Conservation (phyloP, 2,329 filamentous ascomycete species). For the Stagonosporopsis vannaccii region DNA sequence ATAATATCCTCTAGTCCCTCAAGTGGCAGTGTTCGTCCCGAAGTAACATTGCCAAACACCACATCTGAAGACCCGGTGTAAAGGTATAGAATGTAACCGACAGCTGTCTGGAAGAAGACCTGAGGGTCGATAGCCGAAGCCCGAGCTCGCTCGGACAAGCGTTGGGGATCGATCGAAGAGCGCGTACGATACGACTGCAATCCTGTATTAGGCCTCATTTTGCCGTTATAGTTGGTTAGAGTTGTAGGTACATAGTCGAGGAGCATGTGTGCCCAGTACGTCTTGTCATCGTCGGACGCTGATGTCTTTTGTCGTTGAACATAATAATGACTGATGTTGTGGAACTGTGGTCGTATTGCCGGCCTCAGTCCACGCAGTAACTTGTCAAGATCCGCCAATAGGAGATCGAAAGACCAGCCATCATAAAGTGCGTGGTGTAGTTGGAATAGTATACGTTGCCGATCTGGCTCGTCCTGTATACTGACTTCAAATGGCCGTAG, state of each 20-base stretch:
- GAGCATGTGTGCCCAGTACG: constrained; percentile 76
- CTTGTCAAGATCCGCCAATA: constrained; percentile 70
- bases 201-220: constrained; percentile 14
- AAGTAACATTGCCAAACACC: constrained; percentile 79
- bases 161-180: constrained; percentile 25
- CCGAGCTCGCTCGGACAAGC: constrained; percentile 27
- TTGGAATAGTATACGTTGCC: constrained; percentile 54
- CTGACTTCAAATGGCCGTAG: constrained; percentile 71
- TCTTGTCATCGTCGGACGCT: constrained; percentile 19
- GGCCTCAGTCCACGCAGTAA: constrained; percentile 53
- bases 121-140: constrained; percentile 65
- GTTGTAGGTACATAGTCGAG: constrained; percentile 61
- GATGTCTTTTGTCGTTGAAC: constrained; percentile 8
- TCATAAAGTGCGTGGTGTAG: constrained; percentile 89
- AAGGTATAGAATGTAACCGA: constrained; percentile 69
- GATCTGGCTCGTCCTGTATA: constrained; percentile 47
- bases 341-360: constrained; percentile 64
- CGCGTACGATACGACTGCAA: constrained; percentile 27
- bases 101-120: constrained; percentile 76
- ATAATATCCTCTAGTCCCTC: constrained; percentile 73
- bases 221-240: constrained; percentile 66
- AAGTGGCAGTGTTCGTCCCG: constrained; percentile 78
- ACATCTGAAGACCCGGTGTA: constrained; percentile 72
- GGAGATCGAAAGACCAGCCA: constrained; percentile 87
- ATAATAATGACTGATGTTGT: constrained; percentile 60